Evolutionary conservation across 2,329 filamentous ascomycete genomes (phyloP), one percentile per base, ranked within the genome.

Genomic region (Apiospora malaysiana): DNA sequence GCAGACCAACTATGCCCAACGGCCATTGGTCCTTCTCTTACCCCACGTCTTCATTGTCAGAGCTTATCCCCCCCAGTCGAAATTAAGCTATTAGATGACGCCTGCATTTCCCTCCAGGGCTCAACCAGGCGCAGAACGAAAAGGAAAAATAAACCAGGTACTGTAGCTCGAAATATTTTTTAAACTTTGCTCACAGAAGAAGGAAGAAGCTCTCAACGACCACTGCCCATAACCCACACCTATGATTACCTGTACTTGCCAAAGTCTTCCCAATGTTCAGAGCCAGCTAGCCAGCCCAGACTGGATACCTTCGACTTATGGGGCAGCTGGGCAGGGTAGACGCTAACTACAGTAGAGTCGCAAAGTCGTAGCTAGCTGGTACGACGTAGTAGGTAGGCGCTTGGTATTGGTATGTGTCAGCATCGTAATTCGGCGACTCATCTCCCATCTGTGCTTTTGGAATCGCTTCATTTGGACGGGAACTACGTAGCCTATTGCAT

Each of bases 71-170:
- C 14, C 51, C 56, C 27, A 63, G 56, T 32, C 18, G 4, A 6
- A 40, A 63, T 40, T 63, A 63, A 63, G 56, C 56, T 63, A 63
- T 63, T 63, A 40, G 56, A 63, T 63, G 56, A 63, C 56, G 56
- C 56, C 56, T 63, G 56, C 56, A 63, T 32, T 63, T 63, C 37
- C 51, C 49, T 32, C 32, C 21, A 32, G 32, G 32, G 32, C 32
- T 32, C 6, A 32, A 32, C 32, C 25, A 59, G 18, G 51, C 10
- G 3, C 51, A 37, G 51, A 59, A 37, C 51, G 27, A 37, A 21
- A n/a, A 37, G 10, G 21, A 18, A 21, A 14, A 21, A 59, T 37
- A 63, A 18, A 37, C 2, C 18, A 59, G 27, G 51, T 37, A 32
- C 49, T 25, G 6, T 12, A n/a, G 23, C 5, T 56, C 49, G 12